These are phyloP conservation scores for Neospermospora avenae DNA, from an alignment of 2,329 filamentous ascomycete genomes.

Conservation along the genomic window DNA sequence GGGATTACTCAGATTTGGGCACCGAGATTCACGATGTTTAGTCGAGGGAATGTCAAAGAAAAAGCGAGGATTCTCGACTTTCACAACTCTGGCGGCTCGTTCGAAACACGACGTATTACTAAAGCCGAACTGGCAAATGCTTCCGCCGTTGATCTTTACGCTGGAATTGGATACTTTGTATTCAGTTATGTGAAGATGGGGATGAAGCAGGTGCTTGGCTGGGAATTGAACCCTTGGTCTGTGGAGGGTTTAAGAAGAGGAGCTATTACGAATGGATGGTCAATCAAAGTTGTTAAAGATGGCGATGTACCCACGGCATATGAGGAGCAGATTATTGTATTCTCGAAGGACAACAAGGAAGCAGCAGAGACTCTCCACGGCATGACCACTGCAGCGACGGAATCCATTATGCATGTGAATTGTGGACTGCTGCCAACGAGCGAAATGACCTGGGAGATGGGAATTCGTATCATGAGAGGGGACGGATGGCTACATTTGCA, in stretches of 20 bases:
- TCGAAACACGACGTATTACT: background rate
- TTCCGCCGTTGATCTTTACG: slow-evolving; percentile 75
- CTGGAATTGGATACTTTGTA: slow-evolving; percentile 90
- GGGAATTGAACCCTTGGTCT: slow-evolving; percentile 88
- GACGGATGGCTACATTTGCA: slow-evolving; percentile 61
- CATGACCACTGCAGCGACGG: slow-evolving; percentile 32
- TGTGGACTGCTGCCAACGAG: slow-evolving; percentile 61
- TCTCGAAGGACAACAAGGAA: slow-evolving; percentile 64
- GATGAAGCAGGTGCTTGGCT: slow-evolving; percentile 68
- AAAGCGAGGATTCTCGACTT: slow-evolving; percentile 72
- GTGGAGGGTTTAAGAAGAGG: slow-evolving; percentile 79
- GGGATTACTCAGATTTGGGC: slow-evolving; percentile 84
- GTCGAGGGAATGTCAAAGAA: slow-evolving; percentile 83
- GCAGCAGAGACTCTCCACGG: slow-evolving; percentile 26
- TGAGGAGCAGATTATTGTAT: slow-evolving; percentile 59
- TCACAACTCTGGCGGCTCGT: slow-evolving; percentile 25
- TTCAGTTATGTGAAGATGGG: slow-evolving; percentile 77
- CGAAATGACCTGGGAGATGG: slow-evolving; percentile 49
- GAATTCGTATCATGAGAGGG: slow-evolving; percentile 45
- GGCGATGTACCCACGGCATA: slow-evolving; percentile 39
- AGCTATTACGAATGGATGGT: slow-evolving; percentile 66
- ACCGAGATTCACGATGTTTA: slow-evolving; percentile 91
- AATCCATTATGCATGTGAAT: slow-evolving; percentile 52
- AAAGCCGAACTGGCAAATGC: slow-evolving; percentile 11
- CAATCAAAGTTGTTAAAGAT: slow-evolving; percentile 49